These are phyloP conservation scores for Penicillium paradoxum DNA, from an alignment of 495 filamentous ascomycete species.

Conservation along the genomic window DNA sequence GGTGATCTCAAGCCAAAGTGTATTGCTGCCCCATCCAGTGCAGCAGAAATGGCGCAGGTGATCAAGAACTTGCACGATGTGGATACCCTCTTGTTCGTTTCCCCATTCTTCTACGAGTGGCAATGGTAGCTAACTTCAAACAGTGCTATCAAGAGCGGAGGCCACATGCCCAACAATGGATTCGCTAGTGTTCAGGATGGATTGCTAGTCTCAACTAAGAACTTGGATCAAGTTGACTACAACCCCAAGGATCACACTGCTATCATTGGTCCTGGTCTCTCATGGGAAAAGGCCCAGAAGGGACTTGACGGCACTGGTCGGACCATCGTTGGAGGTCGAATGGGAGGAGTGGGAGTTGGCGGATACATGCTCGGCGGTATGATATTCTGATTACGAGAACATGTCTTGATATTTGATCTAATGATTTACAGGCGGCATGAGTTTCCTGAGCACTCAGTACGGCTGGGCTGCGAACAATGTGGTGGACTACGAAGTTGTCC, in stretches of 20 bases:
- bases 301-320: slow-evolving; percentile 32
- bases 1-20: slow-evolving; percentile 38
- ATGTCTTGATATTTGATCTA: not conserved
- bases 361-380: slow-evolving; percentile 44
- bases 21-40: slow-evolving; percentile 35
- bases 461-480: slow-evolving; percentile 54
- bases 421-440: slow-evolving; percentile 33
- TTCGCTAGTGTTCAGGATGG: slow-evolving; percentile 42
- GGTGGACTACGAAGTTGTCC: slow-evolving; percentile 50
- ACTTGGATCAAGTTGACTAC: slow-evolving; percentile 34
- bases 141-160: slow-evolving; percentile 38
- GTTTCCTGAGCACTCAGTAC: slow-evolving; percentile 51
- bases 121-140: not conserved
- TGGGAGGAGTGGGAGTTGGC: slow-evolving; percentile 35
- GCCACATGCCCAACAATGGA: slow-evolving; percentile 42
- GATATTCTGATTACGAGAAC: not conserved
- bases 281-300: slow-evolving; percentile 37
- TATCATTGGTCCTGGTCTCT: slow-evolving; percentile 36
- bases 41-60: slow-evolving; percentile 33
- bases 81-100: slow-evolving; percentile 27
- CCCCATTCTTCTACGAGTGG: not conserved
- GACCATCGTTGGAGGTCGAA: slow-evolving; percentile 35
- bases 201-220: slow-evolving; percentile 36
- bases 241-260: slow-evolving; percentile 32
- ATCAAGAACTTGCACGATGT: slow-evolving; percentile 35